Evolutionary conservation across 352 stramenopile genomes (phyloP), one percentile per base, ranked within the genome.

Genomic region (Blastocystis sp.): DNA sequence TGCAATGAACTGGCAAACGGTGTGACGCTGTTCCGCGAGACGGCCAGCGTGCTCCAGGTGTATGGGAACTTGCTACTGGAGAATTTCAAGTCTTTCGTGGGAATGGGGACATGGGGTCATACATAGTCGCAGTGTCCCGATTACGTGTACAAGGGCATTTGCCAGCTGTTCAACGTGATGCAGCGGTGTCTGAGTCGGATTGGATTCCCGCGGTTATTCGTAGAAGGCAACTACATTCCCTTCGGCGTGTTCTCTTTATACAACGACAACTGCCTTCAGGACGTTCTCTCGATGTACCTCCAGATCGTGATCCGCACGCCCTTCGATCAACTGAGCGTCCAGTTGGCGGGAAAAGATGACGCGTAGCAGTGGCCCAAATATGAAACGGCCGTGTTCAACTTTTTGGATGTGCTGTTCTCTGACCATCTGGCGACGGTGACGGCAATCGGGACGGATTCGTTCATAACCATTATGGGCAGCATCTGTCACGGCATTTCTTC

Each of bases 281-380:
- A 84, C 45, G 19, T 84, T 2, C 56, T 84, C 21, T 28, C 21
- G 7, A 45, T 84, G 17, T 84, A 67, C 61, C 74, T 84, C 21
- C 53, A 84, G 17, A 66, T 84, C 23, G 74, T 84, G 53, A 84
- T 84, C 45, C 74, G 74, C 19, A 84, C 74, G 38, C 74, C 74
- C 21, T 84, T 84, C 52, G 66, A 84, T 34, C 56, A 62, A 19
- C 38, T 84, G 38, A 67, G 21, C 23, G 74, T 84, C 17, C 19
- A 11, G 7, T 10, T 59, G 21, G 19, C 48, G 28, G 40, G 5
- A 41, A 38, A 52, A 2, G 7, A 4, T 84, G 56, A 84, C 21
- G n/a, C n/a, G 21, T 84, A 84, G 74, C 45, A 84, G 69, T 67
- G 28, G n/a, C 74, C 74, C n/a, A 84, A 84, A 52, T 84, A 84